phyloP scores from a whole-genome alignment of 495 filamentous ascomycete species.

The Melanomma pulvis-pyrius region DNA sequence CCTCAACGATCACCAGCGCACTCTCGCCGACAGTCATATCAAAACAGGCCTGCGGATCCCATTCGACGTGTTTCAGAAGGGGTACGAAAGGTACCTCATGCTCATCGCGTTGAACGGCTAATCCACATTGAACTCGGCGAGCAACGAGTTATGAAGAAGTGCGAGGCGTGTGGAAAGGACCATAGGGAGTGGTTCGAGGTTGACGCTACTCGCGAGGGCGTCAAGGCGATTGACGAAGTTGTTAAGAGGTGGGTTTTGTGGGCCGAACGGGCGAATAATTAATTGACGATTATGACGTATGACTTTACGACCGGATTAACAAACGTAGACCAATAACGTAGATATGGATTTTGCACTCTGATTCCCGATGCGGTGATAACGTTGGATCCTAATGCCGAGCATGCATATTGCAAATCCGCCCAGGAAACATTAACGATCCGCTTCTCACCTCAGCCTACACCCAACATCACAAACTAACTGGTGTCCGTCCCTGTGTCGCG shows the following conservation, averaged over 20 bases:
- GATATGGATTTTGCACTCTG: neutral
- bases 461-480: too few relatives aligned
- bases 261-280: conserved; percentile 54
- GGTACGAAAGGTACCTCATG: conserved; percentile 73
- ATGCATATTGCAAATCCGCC: too few relatives aligned
- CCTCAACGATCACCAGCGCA: conserved; percentile 40
- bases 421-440: too few relatives aligned
- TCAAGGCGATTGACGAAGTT: conserved; percentile 78
- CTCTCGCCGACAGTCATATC: conserved; percentile 30
- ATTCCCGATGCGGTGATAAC: too few relatives aligned
- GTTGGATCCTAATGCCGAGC: too few relatives aligned
- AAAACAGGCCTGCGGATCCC: conserved; percentile 31
- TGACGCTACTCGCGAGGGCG: conserved; percentile 68
- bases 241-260: conserved; percentile 86
- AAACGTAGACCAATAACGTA: neutral
- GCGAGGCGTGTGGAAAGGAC: conserved; percentile 78
- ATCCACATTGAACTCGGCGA: conserved; percentile 87
- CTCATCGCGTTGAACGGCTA: conserved; percentile 83
- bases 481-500: too few relatives aligned
- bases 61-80: conserved; percentile 33
- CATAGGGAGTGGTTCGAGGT: conserved; percentile 98
- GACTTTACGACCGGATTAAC: neutral
- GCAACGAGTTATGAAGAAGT: conserved; percentile 67
- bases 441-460: too few relatives aligned
- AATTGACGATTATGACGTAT: neutral